Percentiles rank a stretch among this genome's conserved stretches.
phyloP scores from a whole-genome alignment of 176 grass and related monocot genomes.

The Leersia perrieri region DNA sequence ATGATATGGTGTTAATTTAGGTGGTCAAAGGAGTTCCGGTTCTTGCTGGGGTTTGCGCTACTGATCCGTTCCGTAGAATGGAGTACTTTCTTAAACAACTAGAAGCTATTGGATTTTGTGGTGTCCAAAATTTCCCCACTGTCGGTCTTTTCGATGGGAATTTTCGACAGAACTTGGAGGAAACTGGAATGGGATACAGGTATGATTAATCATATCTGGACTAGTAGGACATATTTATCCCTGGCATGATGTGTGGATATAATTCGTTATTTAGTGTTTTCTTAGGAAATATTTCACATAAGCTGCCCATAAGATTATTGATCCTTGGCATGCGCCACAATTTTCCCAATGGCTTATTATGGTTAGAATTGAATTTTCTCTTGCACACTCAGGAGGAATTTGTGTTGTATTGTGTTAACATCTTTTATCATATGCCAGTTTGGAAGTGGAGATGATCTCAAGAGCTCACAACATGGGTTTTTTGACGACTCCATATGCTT shows the following conservation, averaged over 20 bases:
- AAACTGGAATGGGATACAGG: slow-evolving; percentile 99
- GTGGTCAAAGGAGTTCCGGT: slow-evolving; percentile 84
- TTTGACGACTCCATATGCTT: slow-evolving; percentile 85
- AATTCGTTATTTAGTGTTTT: background rate
- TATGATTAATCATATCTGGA: slow-evolving; percentile 23
- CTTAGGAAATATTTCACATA: background rate
- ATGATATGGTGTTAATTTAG: slow-evolving; percentile 36
- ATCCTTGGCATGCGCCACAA: background rate
- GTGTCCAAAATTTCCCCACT: slow-evolving; percentile 95
- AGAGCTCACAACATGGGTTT: slow-evolving; percentile 76
- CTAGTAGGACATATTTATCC: background rate
- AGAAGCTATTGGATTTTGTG: slow-evolving; percentile 76
- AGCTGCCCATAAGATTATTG: background rate
- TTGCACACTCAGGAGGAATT: background rate
- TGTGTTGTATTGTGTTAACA: background rate
- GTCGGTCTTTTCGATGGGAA: slow-evolving; percentile 93
- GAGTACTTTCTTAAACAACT: slow-evolving; percentile 80
- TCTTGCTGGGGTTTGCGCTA: slow-evolving; percentile 96
- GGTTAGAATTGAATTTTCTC: background rate
- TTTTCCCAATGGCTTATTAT: background rate
- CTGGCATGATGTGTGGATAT: background rate
- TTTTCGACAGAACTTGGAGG: slow-evolving; percentile 90
- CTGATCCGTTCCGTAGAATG: slow-evolving; percentile 93
- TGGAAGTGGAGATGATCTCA: slow-evolving; percentile 96
- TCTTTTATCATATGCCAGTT: slow-evolving; percentile 37